phyloP scores from a whole-genome alignment of 2,329 filamentous ascomycete species.

The Aspergillus sojae region DNA sequence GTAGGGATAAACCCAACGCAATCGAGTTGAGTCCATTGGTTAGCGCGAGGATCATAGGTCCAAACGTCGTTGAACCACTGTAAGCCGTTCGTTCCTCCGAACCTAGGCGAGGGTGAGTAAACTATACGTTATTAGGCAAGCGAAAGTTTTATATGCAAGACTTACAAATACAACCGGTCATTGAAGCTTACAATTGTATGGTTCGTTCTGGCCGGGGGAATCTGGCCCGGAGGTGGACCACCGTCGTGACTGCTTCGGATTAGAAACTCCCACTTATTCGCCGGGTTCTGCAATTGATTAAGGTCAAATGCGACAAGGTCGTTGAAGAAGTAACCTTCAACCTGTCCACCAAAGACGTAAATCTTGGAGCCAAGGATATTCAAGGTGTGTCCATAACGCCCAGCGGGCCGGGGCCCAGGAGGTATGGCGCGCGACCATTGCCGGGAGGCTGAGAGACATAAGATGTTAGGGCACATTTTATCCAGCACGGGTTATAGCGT shows the following conservation, averaged over 20 bases:
- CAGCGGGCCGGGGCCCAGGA: conserved; percentile 79
- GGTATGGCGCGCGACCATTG: conserved; percentile 97
- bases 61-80: conserved; percentile 99
- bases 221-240: conserved; percentile 62
- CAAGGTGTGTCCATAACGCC: conserved; percentile 92
- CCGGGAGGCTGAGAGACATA: conserved; percentile 71
- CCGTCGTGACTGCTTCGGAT: conserved; percentile 68
- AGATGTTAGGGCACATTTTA: conserved; percentile 17
- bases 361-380: conserved; percentile 97
- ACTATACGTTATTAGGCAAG: neutral
- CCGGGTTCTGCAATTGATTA: conserved; percentile 87
- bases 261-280: conserved; percentile 94
- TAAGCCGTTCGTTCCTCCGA: conserved; percentile 93
- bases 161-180: conserved; percentile 90
- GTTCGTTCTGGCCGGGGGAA: conserved; percentile 90
- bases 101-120: conserved; percentile 55
- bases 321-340: conserved; percentile 98
- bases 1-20: conserved; percentile 98
- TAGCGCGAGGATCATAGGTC: conserved; percentile 84
- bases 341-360: conserved; percentile 95
- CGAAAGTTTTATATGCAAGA: conserved; percentile 23
- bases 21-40: conserved; percentile 84
- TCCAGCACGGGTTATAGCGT: neutral
- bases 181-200: conserved; percentile 90
- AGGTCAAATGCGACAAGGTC: conserved; percentile 93